Base-by-base conservation (phyloP, 2,329 filamentous ascomycete species). In the Polytolypa hystricis region DNA sequence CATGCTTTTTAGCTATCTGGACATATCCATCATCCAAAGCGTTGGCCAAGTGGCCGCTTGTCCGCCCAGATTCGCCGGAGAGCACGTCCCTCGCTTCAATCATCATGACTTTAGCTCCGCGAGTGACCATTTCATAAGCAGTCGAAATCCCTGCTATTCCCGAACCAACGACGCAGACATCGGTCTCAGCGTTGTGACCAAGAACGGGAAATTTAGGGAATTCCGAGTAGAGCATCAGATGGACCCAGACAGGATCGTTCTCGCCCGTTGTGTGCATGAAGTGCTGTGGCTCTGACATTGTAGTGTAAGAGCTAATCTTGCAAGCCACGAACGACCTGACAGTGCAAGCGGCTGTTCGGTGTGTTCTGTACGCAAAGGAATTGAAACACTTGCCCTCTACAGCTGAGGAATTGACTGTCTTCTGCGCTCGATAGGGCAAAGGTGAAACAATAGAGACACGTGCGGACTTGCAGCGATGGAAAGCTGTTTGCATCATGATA, bases 71-170 rank as follows among this genome's bases (percentile, higher is more conserved):
- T 48, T 75, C 72, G 2, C 71, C 71, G 2, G 69, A 66, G 0
- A 74, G 52, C 2, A 70, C 58, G n/a, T 73, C 62, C 4, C 71
- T 65, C 5, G 70, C 69, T 43, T 76, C 71, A 8, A 75, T 54
- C 45, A 76, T 54, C 2, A 66, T 58, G 0, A 74, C 70, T 2
- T 65, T 54, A 23, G 64, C 49, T 1, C 71, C 70, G 11, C 68
- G 64, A 4, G 43, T 60, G 16, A 75, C 64, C 0, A 74, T 64
- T 42, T 74, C 69, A 40, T 72, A 72, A 2, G 70, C 67, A 5
- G 59, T 58, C 0, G 66, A 68, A 29, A 73, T 61, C 9, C 70
- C 71, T 0, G 67, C 54, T 32, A 74, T 73, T 12, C 71, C 70
- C 3, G 67, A 61, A 4, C 71, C 71, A 32, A 74, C 56, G 36